Percentiles rank a stretch among this genome's conserved stretches.
These are phyloP conservation scores for Brassica juncea DNA, from an alignment of 345 rosid genomes.

Conservation along the genomic window DNA sequence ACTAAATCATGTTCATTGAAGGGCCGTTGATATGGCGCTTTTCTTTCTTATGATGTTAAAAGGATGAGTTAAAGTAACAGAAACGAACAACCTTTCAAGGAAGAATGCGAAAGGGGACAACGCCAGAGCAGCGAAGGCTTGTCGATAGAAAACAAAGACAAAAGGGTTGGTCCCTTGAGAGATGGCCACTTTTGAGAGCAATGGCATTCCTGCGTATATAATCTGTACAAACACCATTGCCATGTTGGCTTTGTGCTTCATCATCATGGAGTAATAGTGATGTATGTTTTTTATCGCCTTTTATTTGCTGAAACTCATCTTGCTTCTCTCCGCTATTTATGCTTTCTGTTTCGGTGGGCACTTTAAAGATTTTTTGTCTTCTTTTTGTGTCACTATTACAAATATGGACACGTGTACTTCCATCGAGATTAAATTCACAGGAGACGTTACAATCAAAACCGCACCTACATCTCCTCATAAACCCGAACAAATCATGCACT, in stretches of 20 bases:
- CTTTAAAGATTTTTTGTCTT: constrained; percentile 11
- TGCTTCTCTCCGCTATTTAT: constrained; percentile 33
- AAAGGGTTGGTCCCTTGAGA: constrained; percentile 45
- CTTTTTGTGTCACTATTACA: not conserved
- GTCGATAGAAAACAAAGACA: constrained; percentile 42
- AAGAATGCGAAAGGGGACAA: constrained; percentile 40
- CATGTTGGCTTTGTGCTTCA: constrained; percentile 55
- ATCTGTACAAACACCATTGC: constrained; percentile 65
- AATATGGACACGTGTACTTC: constrained; percentile 36
- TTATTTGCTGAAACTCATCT: constrained; percentile 5
- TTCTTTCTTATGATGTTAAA: not conserved
- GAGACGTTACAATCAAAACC: constrained; percentile 18
- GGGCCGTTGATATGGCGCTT: not conserved
- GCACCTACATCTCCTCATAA: constrained; percentile 10
- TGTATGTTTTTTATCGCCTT: not conserved
- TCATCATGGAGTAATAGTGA: constrained; percentile 31
- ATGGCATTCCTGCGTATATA: constrained; percentile 77
- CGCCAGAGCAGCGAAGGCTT: constrained; percentile 36
- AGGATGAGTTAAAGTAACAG: not conserved
- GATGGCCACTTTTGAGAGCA: constrained; percentile 76
- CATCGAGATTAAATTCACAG: constrained; percentile 13
- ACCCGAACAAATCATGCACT: not conserved
- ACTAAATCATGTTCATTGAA: not conserved
- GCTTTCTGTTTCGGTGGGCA: constrained; percentile 29
- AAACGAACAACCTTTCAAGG: constrained; percentile 36